Percentiles rank a stretch among this genome's conserved stretches.
These are phyloP conservation scores for Glebionis coronaria DNA, from an alignment of 129 eudicot genomes.

Conservation along the genomic window DNA sequence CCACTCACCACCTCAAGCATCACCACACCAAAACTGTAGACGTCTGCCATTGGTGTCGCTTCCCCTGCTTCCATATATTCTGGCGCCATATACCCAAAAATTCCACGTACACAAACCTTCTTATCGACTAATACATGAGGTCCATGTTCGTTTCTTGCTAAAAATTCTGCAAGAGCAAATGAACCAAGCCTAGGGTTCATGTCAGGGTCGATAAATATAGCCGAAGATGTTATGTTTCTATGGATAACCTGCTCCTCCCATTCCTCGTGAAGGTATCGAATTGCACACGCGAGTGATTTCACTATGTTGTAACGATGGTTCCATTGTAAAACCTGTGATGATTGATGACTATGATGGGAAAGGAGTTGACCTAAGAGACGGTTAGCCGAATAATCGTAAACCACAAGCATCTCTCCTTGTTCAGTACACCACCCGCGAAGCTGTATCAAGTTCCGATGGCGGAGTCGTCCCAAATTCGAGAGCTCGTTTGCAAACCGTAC, in stretches of 20 bases:
- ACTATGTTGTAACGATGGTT: conserved; percentile 65
- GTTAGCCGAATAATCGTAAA: conserved; percentile 64
- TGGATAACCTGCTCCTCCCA: conserved; percentile 97
- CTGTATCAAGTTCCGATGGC: conserved; percentile 82
- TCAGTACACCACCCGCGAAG: conserved; percentile 99
- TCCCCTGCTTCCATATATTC: conserved; percentile 76
- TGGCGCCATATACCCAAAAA: conserved; percentile 90
- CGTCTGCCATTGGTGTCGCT: conserved; percentile 79
- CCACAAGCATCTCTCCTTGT: conserved; percentile 87
- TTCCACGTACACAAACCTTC: conserved; percentile 59
- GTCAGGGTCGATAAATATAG: conserved; percentile 61
- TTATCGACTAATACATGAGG: conserved; percentile 43
- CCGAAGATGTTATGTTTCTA: conserved; percentile 73
- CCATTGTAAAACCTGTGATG: conserved; percentile 46
- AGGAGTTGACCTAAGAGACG: conserved; percentile 63
- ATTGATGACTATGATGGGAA: conserved; percentile 40
- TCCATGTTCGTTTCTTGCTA: conserved; percentile 63
- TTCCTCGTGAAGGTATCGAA: conserved; percentile 89
- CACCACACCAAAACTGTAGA: conserved; percentile 91
- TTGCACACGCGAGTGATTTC: conserved; percentile 85
- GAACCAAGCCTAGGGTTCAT: conserved; percentile 81
- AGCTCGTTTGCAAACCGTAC: conserved; percentile 68
- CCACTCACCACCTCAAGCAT: conserved; percentile 81
- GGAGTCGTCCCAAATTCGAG: conserved; percentile 63
- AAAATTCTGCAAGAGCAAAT: conserved; percentile 80